Conservation (phyloP, 2,329 filamentous ascomycete species). For the Cladosporium austrohemisphaericum region DNA sequence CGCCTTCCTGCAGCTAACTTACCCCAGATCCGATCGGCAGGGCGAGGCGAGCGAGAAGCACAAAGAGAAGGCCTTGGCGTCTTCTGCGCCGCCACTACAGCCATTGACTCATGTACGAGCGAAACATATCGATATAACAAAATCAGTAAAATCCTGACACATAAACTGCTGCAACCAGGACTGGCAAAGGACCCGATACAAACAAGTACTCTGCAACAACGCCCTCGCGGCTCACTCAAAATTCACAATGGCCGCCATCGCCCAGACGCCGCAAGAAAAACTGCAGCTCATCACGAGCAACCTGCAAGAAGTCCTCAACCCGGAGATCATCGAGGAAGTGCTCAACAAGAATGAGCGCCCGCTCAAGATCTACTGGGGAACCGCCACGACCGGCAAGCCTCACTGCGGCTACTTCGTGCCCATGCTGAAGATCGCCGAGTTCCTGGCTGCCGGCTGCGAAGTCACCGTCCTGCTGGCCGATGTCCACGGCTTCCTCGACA, state of each 20-base stretch:
- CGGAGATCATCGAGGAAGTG: constrained; percentile 72
- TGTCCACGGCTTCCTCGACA: constrained; percentile 64
- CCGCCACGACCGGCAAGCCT: constrained; percentile 79
- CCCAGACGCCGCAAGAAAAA: constrained; percentile 51
- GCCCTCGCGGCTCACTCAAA: constrained; percentile 4
- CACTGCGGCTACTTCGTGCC: constrained; percentile 89
- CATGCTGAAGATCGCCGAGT: constrained; percentile 83
- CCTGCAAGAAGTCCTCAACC: constrained; percentile 76
- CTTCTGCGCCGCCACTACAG: constrained; percentile 5
- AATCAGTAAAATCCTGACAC: too few species aligned
- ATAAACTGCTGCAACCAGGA: too few species aligned
- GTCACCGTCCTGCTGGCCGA: constrained; percentile 44
- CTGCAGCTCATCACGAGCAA: constrained; percentile 75
- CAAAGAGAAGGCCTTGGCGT: not conserved
- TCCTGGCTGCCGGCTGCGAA: constrained; percentile 78
- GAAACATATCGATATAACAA: constrained; percentile 1
- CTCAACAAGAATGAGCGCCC: constrained; percentile 67
- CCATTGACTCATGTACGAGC: constrained; percentile 12
- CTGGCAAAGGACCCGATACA: too few species aligned
- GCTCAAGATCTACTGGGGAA: constrained; percentile 83
- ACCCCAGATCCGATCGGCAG: constrained; percentile 10
- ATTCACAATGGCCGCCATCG: not conserved
- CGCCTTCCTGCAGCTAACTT: not conserved
- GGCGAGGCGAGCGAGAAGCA: not conserved
- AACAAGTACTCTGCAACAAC: too few species aligned